Base-by-base conservation (phyloP, 441 rosid species). In the Croton laevigatus region DNA sequence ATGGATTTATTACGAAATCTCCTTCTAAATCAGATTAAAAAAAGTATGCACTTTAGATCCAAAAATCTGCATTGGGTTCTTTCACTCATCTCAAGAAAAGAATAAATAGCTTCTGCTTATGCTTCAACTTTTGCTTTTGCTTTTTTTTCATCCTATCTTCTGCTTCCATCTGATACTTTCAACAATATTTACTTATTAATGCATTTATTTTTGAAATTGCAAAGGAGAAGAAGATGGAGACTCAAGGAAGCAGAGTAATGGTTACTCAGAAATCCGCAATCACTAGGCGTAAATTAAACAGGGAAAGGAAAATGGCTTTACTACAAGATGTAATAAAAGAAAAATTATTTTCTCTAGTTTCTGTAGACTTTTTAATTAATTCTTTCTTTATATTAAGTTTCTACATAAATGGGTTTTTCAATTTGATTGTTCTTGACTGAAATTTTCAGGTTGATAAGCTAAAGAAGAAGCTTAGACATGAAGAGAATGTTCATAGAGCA, bases 401-500 rank as follows among this genome's bases (percentile, higher is more conserved):
- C 23, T 67, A 59, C 8, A 2, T 10, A 45, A 17, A 5, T 27
- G 51, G n/a, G 14, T 9, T 38, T 42, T 57, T 66, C 75, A 20
- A 23, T 42, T 48, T 75, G 38, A 68, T 17, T 37, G 61, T 22
- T 59, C 22, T 65, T 14, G 59, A 40, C 68, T 79, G 36, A 71
- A 52, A 64, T 66, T 69, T 76, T 68, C 77, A 93, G 98, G 97
- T 93, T 78, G 98, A 93, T 84, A 89, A 85, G 84, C 83, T 93
- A 3, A 91, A 88, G 83, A 91, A 79, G 90, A 93, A 88, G 84
- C 96, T 93, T 44, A 86, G 87, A 81, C 94, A 89, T 55, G 98
- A 93, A 72, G 96, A 93, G 91, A 91, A 91, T 84, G 93, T 89
- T 65, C 98, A 93, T 69, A 91, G 90, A 85, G 97, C 97, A 69